Evolutionary conservation across 1,284 basidiomycete species (phyloP), one percentile per base, ranked within the genome.

Genomic region (Puccinia horiana): DNA sequence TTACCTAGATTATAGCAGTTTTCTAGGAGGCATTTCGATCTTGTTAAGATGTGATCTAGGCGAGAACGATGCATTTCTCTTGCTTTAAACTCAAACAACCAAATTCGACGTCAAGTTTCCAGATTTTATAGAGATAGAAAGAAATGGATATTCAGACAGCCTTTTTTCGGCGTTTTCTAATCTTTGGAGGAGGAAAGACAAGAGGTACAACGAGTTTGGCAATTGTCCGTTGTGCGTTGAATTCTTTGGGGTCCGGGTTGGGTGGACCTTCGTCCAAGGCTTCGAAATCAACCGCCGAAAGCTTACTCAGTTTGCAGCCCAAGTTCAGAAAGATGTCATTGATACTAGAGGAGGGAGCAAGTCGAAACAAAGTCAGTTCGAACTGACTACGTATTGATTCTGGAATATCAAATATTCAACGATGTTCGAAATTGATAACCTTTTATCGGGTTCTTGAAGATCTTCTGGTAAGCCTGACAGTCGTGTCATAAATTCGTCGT

Each of bases 101-200:
- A n/a, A n/a, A n/a, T n/a, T n/a, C n/a, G n/a, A n/a, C n/a, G n/a
- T n/a, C n/a, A n/a, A n/a, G n/a, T n/a, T n/a, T n/a, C n/a, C n/a
- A n/a, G n/a, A n/a, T n/a, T n/a, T n/a, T n/a, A n/a, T n/a, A n/a
- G n/a, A n/a, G n/a, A n/a, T n/a, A n/a, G n/a, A n/a, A n/a, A n/a
- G n/a, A n/a, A n/a, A n/a, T n/a, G n/a, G n/a, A n/a, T 29, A 4
- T 29, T 65, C 61, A 65, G 1, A 40, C 61, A 37, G 49, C 56
- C 29, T 54, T 65, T 2, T 67, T 65, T 6, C 47, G 42, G 26
- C 65, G 76, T 35, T 67, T 70, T 61, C 67, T 52, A 23, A 56
- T n/a, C 56, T 69, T 70, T 40, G 77, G 47, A 37, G 52, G 49
- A 20, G 77, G 77, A 37, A 80, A 80, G 35, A 80, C 52, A 12